phyloP scores from a whole-genome alignment of 2,329 filamentous ascomycete species.

The Colletotrichum sp. region DNA sequence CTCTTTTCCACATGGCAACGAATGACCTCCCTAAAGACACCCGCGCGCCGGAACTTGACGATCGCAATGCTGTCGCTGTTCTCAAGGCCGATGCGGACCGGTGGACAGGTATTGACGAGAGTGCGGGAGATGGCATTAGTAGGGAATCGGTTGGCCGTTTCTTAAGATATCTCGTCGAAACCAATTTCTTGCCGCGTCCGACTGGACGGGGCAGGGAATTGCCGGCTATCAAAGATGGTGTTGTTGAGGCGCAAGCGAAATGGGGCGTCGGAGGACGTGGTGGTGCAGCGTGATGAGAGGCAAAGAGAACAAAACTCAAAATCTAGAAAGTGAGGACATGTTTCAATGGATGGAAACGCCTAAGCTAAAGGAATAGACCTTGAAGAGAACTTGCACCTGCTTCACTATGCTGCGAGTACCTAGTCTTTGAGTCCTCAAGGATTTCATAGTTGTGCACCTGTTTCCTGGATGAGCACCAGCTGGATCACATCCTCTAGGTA shows the following conservation, averaged over 20 bases:
- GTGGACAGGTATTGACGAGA: conserved; percentile 55
- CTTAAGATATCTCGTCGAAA: conserved; percentile 48
- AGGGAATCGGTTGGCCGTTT: conserved; percentile 54
- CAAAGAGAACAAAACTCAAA: neutral
- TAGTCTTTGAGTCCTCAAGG: neutral
- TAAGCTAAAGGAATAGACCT: neutral
- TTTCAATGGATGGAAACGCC: neutral
- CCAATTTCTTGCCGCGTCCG: conserved; percentile 25
- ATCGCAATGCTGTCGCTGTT: conserved; percentile 64
- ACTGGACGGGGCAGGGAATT: conserved; percentile 29
- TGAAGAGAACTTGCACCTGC: neutral
- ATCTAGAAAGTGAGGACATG: neutral
- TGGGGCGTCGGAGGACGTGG: conserved; percentile 25
- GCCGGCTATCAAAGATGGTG: conserved; percentile 22
- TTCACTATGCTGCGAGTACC: neutral
- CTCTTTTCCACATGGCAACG: conserved; percentile 75
- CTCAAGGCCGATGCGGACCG: conserved; percentile 57
- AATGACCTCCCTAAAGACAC: conserved; percentile 66
- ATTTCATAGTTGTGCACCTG: neutral
- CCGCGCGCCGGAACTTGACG: conserved; percentile 66
- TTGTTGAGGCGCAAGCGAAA: conserved; percentile 25
- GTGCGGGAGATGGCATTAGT: conserved; percentile 58
- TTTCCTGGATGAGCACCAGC: neutral
- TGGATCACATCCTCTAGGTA: neutral
- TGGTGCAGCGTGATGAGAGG: neutral